phyloP scores from a whole-genome alignment of 352 stramenopile genomes.

The Globisporangium paroecandrum region DNA sequence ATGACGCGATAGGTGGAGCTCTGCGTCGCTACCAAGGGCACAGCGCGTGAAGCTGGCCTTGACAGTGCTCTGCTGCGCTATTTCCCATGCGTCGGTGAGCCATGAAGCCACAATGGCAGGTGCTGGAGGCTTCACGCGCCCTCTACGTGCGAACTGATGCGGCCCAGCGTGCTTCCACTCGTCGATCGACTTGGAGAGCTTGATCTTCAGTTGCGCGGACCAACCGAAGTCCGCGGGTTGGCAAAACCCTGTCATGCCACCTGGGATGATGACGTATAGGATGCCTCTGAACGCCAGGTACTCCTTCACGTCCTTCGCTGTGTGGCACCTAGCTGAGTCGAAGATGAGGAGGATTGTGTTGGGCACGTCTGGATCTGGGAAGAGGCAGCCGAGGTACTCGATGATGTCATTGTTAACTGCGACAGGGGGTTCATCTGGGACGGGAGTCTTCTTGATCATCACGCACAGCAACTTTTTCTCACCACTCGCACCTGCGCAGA shows the following conservation, averaged over 20 bases:
- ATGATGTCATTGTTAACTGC: neutral
- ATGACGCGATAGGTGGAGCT: conserved; percentile 1
- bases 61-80: neutral
- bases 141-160: neutral
- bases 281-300: neutral
- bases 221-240: neutral
- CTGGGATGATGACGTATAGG: neutral
- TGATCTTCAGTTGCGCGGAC: neutral
- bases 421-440: neutral
- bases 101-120: neutral
- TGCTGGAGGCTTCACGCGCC: neutral
- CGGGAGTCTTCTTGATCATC: neutral
- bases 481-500: neutral
- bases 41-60: neutral
- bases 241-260: neutral
- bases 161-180: neutral
- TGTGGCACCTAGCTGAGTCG: neutral
- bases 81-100: neutral
- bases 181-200: conserved; percentile 1
- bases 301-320: neutral
- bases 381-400: neutral
- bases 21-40: neutral
- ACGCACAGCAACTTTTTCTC: neutral
- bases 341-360: neutral
- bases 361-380: neutral